Base-by-base conservation (phyloP, 768 basidiomycete species). In the Lactarius sanguifluus region DNA sequence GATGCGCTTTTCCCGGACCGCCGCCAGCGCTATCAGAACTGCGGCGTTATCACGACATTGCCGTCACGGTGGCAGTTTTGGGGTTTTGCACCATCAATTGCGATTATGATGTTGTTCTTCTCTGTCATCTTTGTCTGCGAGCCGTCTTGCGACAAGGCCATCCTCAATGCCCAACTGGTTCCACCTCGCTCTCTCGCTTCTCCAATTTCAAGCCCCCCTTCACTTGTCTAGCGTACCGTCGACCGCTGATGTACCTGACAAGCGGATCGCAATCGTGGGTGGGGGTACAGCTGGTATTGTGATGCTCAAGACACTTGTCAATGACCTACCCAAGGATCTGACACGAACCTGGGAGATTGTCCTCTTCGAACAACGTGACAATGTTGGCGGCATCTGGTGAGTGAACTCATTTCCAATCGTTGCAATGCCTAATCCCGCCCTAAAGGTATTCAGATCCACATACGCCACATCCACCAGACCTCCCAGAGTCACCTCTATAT, bases 351-450 rank as follows among this genome's bases (percentile, higher is more conserved):
- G 83, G 79, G 78, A 83, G 32, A 74, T 87, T 25, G 80, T 80
- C 20, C 70, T 86, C 61, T 86, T 80, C 68, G 86, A 89, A 69
- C 79, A 83, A 71, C 78, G 83, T 36, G 73, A 74, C 38, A 30
- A 30, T 67, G 76, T 87, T 5, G 86, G 83, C 23, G 85, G 86
- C 20, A 74, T 87, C 61, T 88, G 86, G 86, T 81, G 66, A 47
- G 76, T 60, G 3, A n/a, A 30, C 57, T 32, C n/a, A 40, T 16
- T 36, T 41, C 50, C n/a, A 10, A 15, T 40, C 32, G 2, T 50
- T 50, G 47, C 23, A 13, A 34, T 8, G 16, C 60, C 12, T 5
- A 61, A 9, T 30, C 9, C 30, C 7, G 2, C 54, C 30, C 12
- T 2, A 4, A 16, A 56, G 55, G 73, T 16, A 77, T 87, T n/a